Base-by-base conservation (phyloP, 192 early-diverging fungal genomes). In the Coemansia sp. region DNA sequence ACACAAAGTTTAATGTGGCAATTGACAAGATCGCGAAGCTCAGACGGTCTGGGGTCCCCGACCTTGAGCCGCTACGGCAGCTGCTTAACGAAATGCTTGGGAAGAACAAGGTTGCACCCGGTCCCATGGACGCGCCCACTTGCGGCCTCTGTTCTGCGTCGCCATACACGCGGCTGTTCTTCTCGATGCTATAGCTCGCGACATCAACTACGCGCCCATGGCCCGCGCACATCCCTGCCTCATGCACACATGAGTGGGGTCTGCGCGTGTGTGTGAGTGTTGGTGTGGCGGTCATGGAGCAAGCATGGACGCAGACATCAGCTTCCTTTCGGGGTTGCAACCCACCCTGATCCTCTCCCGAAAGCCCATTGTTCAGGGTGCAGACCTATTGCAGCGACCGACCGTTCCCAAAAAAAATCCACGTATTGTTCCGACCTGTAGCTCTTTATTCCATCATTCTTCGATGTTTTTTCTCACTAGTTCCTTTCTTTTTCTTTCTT, bases 141-240 rank as follows among this genome's bases (percentile, higher is more conserved):
- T 79, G 76, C 53, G 65, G 71, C 49, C 64, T 79, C 28, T 79
- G 76, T 53, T 31, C 59, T 7, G 67, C 76, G 54, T 73, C 76
- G 41, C 76, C 76, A 22, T 79, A 79, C 57, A 73, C 71, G 12
- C 71, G 76, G 8, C 67, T 79, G 21, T 79, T 79, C 41, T 79
- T 79, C 51, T 73, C 70, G 26, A 73, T 79, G 71, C 76, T 79
- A 38, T 79, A 54, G 54, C 25, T 51, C 0, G 38, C 38, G 14
- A 44, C 56, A 16, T 24, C 9, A 16, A 44, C 32, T 44, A 38
- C 18, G 14, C 56, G 32, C 34, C 56, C 24, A 34, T 34, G 27
- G 34, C 27, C 32, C 44, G 56, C 22, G 44, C 22, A 16, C 56
- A 41, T 44, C n/a, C 34, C 22, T 49, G n/a, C 8, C 14, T 49